Conservation (phyloP, 2,329 filamentous ascomycete genomes). For the Grosmannia huntii region DNA sequence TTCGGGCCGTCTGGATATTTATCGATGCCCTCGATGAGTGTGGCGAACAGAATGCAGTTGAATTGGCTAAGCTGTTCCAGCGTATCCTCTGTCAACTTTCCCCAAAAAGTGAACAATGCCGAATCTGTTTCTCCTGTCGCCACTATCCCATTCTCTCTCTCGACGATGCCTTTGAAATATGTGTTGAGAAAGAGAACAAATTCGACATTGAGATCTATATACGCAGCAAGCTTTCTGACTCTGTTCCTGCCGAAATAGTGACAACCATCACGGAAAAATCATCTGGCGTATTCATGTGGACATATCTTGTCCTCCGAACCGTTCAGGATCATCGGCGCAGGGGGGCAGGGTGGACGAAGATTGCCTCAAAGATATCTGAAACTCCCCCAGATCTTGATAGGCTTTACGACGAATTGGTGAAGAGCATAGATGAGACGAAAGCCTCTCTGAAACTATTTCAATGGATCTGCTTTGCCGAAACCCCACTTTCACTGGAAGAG, state of each 20-base stretch:
- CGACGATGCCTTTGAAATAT: not conserved
- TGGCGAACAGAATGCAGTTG: conserved; percentile 14
- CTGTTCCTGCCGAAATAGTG: not conserved
- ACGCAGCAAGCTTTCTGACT: not conserved
- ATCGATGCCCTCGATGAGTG: conserved; percentile 24
- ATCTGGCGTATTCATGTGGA: not conserved
- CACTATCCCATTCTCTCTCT: conserved; percentile 18
- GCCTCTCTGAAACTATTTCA: conserved; percentile 17
- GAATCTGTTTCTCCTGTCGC: conserved; percentile 21
- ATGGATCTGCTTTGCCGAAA: conserved; percentile 20
- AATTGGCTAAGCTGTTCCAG: conserved; percentile 11
- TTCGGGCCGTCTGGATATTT: conserved; percentile 16
- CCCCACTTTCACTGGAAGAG: conserved; percentile 16
- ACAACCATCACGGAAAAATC: not conserved
- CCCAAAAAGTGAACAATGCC: conserved; percentile 8
- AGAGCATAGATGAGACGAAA: not conserved
- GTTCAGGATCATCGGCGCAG: not conserved
- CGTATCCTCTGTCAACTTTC: conserved; percentile 2
- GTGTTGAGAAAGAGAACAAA: not conserved
- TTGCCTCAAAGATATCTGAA: not conserved
- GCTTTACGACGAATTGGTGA: not conserved
- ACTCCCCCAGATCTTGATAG: not conserved
- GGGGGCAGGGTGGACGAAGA: not conserved
- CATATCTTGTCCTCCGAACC: not conserved
- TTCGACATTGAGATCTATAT: not conserved